Percentiles rank a stretch among this genome's conserved stretches.
Conservation (phyloP, 352 stramenopile species). For the Globisporangium carolinianum region DNA sequence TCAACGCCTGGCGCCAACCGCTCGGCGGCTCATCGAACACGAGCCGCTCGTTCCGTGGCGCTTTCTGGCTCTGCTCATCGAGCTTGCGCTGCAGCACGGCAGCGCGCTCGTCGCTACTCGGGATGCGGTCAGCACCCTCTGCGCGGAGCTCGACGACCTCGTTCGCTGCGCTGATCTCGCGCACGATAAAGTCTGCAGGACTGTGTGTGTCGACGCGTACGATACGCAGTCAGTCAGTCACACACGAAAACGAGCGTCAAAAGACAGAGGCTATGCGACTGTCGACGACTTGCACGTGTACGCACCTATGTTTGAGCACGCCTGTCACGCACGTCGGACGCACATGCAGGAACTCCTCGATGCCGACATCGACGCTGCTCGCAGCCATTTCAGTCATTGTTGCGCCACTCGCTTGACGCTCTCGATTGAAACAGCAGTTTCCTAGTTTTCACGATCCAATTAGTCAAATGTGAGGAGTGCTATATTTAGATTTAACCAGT, state of each 20-base stretch:
- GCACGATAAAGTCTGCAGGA: constrained; percentile 65
- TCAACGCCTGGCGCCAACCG: constrained; percentile 46
- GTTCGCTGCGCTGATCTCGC: constrained; percentile 43
- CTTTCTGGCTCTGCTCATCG: constrained; percentile 11
- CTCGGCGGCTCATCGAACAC: constrained; percentile 39
- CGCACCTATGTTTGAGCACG: constrained; percentile 37
- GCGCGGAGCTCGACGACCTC: constrained; percentile 30
- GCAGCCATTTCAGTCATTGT: no score
- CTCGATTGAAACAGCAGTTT: background rate
- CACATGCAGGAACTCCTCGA: constrained; percentile 33
- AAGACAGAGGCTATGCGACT: background rate
- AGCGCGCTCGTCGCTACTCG: constrained; percentile 26
- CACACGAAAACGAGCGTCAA: background rate
- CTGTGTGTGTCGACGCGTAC: constrained; percentile 9
- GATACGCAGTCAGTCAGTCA: background rate
- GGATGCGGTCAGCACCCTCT: constrained; percentile 17
- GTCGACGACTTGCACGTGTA: background rate
- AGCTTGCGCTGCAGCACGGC: constrained; percentile 25
- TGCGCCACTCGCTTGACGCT: no score
- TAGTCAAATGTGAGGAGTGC: background rate
- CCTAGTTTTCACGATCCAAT: background rate
- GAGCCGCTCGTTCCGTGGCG: constrained; percentile 32
- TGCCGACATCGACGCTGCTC: constrained; percentile 24
- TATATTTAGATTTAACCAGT: background rate
- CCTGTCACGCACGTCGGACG: constrained; percentile 15